Base-by-base conservation (phyloP, 192 early-diverging fungal species). In the Kappamyces sp. region DNA sequence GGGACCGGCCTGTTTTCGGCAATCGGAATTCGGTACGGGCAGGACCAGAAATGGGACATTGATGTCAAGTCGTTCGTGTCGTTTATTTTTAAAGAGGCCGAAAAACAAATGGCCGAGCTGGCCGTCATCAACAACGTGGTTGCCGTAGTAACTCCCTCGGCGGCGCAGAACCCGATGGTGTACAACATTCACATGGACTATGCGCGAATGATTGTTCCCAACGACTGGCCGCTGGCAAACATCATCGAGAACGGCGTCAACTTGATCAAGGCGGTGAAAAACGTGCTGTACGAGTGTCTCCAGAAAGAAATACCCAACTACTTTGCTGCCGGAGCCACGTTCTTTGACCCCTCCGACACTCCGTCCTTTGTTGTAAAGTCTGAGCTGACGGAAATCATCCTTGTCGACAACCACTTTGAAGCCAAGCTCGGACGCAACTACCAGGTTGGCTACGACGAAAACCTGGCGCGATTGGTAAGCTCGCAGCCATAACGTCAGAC, bases 361-460 rank as follows among this genome's bases (percentile, higher is more conserved):
- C 57, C 57, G 8, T 36, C 12, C 6, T n/a, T 59, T 2, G 42
- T n/a, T 44, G 12, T 59, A 7, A 13, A 40, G n/a, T 40, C 38
- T 33, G 49, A 55, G n/a, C 12, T 36, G 2, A 51, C 78, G 15
- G 10, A 48, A 5, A 40, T 81, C 13, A n/a, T 53, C 34, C 40
- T 75, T 3, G 47, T 60, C 47, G 74, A 82, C 38, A 63, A 68
- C 47, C 59, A 44, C 10, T 82, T 82, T 64, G 79, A 82, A 58
- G 44, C 63, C 5, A 52, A 47, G 33, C 48, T 82, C 32, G 50
- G 63, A 1, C 41, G 67, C 33, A 78, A 76, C 47, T 82, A 74
- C 50, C 35, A 62, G 4, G 35, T 60, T 3, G 71, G 73, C 8
- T 63, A 69, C 13, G 76, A 72, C 43, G 72, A 74, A 55, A 73